Conservation (phyloP, 2,329 filamentous ascomycete genomes). For the Calonectria pauciramosa region DNA sequence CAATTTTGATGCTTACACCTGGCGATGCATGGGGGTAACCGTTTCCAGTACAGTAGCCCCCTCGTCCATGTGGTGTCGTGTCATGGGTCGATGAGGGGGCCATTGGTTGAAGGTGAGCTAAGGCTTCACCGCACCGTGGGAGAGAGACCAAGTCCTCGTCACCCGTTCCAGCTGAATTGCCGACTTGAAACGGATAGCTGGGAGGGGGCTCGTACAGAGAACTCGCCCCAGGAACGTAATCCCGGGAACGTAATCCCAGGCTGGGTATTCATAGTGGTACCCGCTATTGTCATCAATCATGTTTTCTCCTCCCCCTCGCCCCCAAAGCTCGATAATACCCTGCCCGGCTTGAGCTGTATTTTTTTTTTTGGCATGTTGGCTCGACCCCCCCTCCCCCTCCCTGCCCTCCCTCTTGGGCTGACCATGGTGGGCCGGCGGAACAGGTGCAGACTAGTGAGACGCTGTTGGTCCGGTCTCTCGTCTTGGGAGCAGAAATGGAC, state of each 20-base stretch:
- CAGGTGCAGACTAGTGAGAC: conserved; percentile 29
- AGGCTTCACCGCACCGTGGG: conserved; percentile 21
- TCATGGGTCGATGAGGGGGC: conserved; percentile 18
- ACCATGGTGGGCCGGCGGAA: conserved; percentile 25
- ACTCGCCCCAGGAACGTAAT: not conserved
- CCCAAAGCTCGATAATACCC: not conserved
- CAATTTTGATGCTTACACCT: conserved; percentile 17
- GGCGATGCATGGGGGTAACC: conserved; percentile 23
- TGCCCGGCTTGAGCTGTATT: not conserved
- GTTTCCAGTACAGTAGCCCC: conserved; percentile 23
- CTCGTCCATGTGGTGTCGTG: conserved; percentile 16
- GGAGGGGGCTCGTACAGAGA: not conserved
- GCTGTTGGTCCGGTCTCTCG: conserved; percentile 40
- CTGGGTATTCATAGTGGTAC: not conserved
- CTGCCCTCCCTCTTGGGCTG: conserved; percentile 25
- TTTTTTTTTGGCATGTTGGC: not conserved
- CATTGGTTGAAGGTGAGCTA: not conserved
- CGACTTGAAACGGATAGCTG: conserved; percentile 9
- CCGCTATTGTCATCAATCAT: conserved; percentile 18
- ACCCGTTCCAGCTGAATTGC: conserved; percentile 11
- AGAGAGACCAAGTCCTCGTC: not conserved
- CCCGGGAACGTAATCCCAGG: conserved; percentile 8
- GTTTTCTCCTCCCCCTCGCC: not conserved
- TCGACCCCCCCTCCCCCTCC: not conserved
- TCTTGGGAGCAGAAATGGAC: conserved; percentile 33